These are phyloP conservation scores for Kipferlia bialata DNA, from an alignment of 78 protist species.

Conservation along the genomic window DNA sequence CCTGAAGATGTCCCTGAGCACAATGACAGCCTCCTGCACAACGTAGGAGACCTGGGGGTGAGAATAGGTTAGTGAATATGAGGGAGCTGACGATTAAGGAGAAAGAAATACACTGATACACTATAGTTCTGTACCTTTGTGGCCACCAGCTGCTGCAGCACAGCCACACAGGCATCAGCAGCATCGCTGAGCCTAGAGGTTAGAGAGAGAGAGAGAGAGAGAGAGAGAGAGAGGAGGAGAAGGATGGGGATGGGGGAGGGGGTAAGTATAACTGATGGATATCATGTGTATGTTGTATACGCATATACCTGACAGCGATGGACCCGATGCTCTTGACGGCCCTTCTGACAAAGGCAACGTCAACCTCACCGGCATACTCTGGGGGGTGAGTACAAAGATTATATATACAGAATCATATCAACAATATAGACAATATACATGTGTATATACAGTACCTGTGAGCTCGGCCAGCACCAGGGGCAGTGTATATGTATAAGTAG, in stretches of 20 bases:
- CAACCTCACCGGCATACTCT: constrained; percentile 81
- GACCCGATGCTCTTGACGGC: constrained; percentile 88
- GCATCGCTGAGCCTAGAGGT: constrained; percentile 61
- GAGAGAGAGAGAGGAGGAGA: too few species aligned
- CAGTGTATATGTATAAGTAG: constrained; percentile 52
- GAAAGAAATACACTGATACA: too few species aligned
- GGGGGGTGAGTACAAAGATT: constrained; percentile 5
- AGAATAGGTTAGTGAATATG: constrained; percentile 15
- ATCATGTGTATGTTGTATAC: too few species aligned
- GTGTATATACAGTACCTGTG: too few species aligned
- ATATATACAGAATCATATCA: too few species aligned
- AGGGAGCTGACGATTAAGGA: too few species aligned
- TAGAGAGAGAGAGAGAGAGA: too few species aligned
- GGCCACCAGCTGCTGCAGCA: constrained; percentile 76
- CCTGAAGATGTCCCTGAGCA: constrained; percentile 58
- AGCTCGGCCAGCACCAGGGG: constrained; percentile 68
- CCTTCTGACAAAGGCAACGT: constrained; percentile 88
- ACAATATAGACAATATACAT: too few species aligned
- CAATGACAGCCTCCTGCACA: constrained; percentile 96
- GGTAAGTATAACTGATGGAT: too few species aligned
- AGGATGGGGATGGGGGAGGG: too few species aligned
- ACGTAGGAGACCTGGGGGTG: constrained; percentile 75
- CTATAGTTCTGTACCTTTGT: too few species aligned
- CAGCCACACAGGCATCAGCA: constrained; percentile 70
- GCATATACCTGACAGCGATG: too few species aligned